Base-by-base conservation (phyloP, 2,329 filamentous ascomycete species). In the Xylaria hypoxylon region DNA sequence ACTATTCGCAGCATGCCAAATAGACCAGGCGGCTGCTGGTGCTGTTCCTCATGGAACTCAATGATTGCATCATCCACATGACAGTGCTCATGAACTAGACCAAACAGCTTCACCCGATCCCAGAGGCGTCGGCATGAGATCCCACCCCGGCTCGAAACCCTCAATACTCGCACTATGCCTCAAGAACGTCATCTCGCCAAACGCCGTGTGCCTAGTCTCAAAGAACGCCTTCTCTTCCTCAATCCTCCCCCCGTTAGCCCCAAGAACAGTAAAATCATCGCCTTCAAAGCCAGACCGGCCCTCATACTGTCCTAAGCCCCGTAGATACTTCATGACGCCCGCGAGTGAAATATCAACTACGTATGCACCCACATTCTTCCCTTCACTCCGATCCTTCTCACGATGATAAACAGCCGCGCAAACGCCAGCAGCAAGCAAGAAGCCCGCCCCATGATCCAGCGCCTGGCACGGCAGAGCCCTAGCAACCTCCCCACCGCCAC, bases 281-380 rank as follows among this genome's bases (percentile, higher is more conserved):
- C 72, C 72, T 1, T 80, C 70, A 48, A 87, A 87, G 0, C 85
- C 84, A 2, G 70, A 77, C 1, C 69, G 72, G 0, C 79, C 83
- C 3, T 78, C 74, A 67, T 82, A 83, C 64, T 85, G 86, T 0
- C 86, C 86, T 15, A 89, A 71, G 33, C 84, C 86, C 31, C 84
- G 78, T 42, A 89, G 72, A 72, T 87, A 88, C 70, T 84, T 86
- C 83, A 84, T 85, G 2, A 82, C 80, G 0, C 83, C 86, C 0
- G 85, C 86, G 2, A 89, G 78, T 7, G 84, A 87, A 0, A 88
- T 85, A 31, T 85, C 78, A 0, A 88, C 82, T n/a, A 80, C 73
- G 74, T 84, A 88, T 0, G 81, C 79, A 0, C 84, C 83, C 1
- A 60, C 65, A 10, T 22, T 7, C 33, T 45, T 33, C 0, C 55